Evolutionary conservation across 345 rosid species (phyloP).

Genomic region (Lepidium sativum): DNA sequence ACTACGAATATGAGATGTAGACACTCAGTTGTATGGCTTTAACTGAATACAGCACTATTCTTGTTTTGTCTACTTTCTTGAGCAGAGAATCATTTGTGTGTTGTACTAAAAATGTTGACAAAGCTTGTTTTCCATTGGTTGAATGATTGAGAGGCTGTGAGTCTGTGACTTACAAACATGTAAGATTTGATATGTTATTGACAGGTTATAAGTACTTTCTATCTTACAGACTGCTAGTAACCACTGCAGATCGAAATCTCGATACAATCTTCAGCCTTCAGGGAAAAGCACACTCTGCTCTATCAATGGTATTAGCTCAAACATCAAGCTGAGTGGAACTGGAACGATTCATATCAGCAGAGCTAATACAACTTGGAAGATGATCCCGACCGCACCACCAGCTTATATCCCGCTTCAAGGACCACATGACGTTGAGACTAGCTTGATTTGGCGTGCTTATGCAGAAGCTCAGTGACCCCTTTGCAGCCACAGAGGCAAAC

Average conservation of each 20-base stretch:
- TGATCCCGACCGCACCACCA: conserved; percentile 32
- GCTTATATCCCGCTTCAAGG: conserved; percentile 19
- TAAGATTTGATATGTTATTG: neutral
- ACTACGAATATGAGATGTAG: neutral
- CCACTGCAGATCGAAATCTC: neutral
- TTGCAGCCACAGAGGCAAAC: conserved; percentile 57
- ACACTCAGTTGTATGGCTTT: neutral
- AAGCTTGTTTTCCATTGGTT: neutral
- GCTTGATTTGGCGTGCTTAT: conserved; percentile 23
- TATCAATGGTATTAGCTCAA: conserved; percentile 16
- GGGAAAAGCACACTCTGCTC: neutral
- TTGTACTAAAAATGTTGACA: neutral
- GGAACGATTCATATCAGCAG: conserved; percentile 24
- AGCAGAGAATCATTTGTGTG: neutral
- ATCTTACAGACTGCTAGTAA: neutral
- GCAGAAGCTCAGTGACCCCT: conserved; percentile 21
- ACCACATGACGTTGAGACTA: conserved; percentile 12
- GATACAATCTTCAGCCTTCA: neutral
- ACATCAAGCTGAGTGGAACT: neutral
- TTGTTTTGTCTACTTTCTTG: neutral
- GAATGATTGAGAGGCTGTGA: neutral
- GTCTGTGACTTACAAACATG: neutral
- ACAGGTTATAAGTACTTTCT: neutral
- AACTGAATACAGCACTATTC: neutral
- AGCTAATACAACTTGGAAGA: conserved; percentile 33